Percentiles rank a stretch among this genome's conserved stretches.
These are phyloP conservation scores for Arachnomyces sp. DNA, from an alignment of 2,329 filamentous ascomycete genomes.

Conservation along the genomic window DNA sequence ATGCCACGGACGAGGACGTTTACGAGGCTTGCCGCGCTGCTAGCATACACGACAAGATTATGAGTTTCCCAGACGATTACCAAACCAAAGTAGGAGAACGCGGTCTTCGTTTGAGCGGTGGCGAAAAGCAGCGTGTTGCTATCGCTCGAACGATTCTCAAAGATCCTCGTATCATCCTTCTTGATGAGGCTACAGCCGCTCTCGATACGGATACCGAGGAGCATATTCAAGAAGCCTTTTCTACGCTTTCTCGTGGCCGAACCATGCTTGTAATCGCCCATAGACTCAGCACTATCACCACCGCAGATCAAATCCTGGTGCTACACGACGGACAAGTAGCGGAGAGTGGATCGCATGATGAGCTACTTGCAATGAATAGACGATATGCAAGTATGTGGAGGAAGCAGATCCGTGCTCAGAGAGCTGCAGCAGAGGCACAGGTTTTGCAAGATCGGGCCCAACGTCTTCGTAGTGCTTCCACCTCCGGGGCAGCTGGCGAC, in stretches of 20 bases:
- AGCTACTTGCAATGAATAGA: slow-evolving; percentile 62
- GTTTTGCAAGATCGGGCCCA: slow-evolving; percentile 37
- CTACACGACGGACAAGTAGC: slow-evolving; percentile 67
- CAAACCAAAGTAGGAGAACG: slow-evolving; percentile 86
- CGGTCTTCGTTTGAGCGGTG: slow-evolving; percentile 76
- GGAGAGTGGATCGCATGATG: slow-evolving; percentile 71
- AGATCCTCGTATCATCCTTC: slow-evolving; percentile 80
- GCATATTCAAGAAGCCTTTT: slow-evolving; percentile 81
- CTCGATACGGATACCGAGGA: slow-evolving; percentile 89
- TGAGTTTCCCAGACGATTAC: slow-evolving; percentile 81
- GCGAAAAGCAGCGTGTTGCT: slow-evolving; percentile 88
- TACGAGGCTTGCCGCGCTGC: slow-evolving; percentile 75
- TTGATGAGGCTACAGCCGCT: slow-evolving; percentile 89
- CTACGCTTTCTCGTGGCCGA: slow-evolving; percentile 71
- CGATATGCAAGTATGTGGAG: slow-evolving; percentile 82
- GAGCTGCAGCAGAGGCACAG: slow-evolving; percentile 55
- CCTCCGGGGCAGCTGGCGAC: slow-evolving; percentile 28
- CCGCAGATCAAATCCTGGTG: slow-evolving; percentile 78
- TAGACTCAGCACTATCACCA: slow-evolving; percentile 75
- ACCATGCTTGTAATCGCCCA: slow-evolving; percentile 95
- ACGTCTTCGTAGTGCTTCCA: slow-evolving; percentile 34
- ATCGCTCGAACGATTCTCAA: slow-evolving; percentile 92
- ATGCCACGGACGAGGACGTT: slow-evolving; percentile 72
- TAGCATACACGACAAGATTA: slow-evolving; percentile 86
- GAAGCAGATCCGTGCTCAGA: slow-evolving; percentile 74